Evolutionary conservation across 768 basidiomycete genomes (phyloP), one percentile per base, ranked within the genome.

Genomic region (Mycena capillaripes): DNA sequence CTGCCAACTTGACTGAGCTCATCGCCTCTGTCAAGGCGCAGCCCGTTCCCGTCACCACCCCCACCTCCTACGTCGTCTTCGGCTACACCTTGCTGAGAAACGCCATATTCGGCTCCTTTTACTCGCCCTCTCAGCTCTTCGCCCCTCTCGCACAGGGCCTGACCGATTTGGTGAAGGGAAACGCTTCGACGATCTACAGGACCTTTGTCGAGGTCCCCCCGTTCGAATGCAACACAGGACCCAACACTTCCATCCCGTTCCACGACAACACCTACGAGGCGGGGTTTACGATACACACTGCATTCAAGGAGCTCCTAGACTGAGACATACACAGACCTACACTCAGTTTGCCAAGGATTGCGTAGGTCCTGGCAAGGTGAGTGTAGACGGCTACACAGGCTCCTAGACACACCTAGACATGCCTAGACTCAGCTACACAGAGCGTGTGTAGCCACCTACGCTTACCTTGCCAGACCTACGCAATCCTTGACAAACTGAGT

Each of bases 221-320:
- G n/a, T 72, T 72, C 55, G 70, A 57, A n/a, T 64, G 70, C 48
- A 48, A 19, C 1, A 40, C 36, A 56, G 34, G 30, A 6, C 42
- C 34, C 21, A n/a, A 57, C 42, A 12, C 19, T n/a, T 8, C 44
- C 44, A 19, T 21, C 21, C 21, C 19, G 23, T 30, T 23, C 9
- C n/a, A n/a, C n/a, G n/a, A n/a, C n/a, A n/a, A n/a, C n/a, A n/a
- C n/a, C 6, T 36, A 29, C 44, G 70, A 71, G 7, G 34, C 57
- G n/a, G n/a, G n/a, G n/a, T n/a, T n/a, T n/a, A n/a, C n/a, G n/a
- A n/a, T n/a, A n/a, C n/a, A n/a, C n/a, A n/a, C n/a, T n/a, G n/a
- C n/a, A n/a, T n/a, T n/a, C n/a, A n/a, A n/a, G n/a, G n/a, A n/a
- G n/a, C n/a, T n/a, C n/a, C n/a, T n/a, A n/a, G n/a, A n/a, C n/a